phyloP scores from a whole-genome alignment of 768 basidiomycete species.

The Lentinula boryana region DNA sequence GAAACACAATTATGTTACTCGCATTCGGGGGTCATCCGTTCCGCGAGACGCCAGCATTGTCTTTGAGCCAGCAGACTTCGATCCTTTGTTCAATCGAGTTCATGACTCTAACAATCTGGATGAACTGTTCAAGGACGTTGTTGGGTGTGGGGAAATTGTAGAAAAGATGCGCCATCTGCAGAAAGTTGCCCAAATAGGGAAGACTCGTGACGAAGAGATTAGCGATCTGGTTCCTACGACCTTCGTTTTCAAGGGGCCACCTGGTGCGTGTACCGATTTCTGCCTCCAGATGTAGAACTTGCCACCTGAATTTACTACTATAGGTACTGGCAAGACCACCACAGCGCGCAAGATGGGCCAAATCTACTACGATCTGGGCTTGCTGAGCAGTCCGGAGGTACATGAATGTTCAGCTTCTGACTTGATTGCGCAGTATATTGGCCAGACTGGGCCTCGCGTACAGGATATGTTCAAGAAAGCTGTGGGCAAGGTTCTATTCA shows the following conservation, averaged over 20 bases:
- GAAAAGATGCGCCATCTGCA: conserved; percentile 47
- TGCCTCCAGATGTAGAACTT: not conserved
- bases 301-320: not conserved
- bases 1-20: conserved; percentile 42
- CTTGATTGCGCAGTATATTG: conserved; percentile 63
- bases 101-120: conserved; percentile 44
- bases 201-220: conserved; percentile 31
- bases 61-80: conserved; percentile 59
- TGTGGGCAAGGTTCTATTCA: conserved; percentile 61
- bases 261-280: conserved; percentile 34
- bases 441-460: conserved; percentile 68
- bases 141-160: conserved; percentile 53
- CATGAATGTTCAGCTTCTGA: conserved; percentile 67
- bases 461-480: conserved; percentile 55
- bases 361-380: conserved; percentile 48
- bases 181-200: conserved; percentile 39
- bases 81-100: conserved; percentile 51
- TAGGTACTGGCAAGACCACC: conserved; percentile 49
- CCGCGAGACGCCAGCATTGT: conserved; percentile 30
- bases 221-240: conserved; percentile 55
- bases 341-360: conserved; percentile 46
- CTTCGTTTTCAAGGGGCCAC: conserved; percentile 72
- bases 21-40: conserved; percentile 15
- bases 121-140: conserved; percentile 56
- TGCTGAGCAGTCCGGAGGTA: conserved; percentile 43